phyloP scores from a whole-genome alignment of 805 yeast genomes.

The Nakazawaea wickerhamii region DNA sequence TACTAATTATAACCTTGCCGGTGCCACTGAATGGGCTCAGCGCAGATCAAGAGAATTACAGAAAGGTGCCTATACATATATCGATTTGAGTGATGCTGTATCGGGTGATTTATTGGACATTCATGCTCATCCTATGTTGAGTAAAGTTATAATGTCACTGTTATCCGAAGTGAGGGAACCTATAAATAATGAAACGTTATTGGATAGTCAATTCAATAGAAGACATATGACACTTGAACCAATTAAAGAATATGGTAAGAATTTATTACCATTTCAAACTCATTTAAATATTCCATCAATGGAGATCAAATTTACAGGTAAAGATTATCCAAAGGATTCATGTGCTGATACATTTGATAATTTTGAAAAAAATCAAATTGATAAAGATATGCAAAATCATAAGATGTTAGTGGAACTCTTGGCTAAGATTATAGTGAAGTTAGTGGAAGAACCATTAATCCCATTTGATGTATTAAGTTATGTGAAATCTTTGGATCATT shows the following conservation, averaged over 20 bases:
- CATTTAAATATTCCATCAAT: constrained; percentile 66
- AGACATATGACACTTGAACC: constrained; percentile 8
- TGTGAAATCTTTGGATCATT: constrained; percentile 37
- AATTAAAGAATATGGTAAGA: constrained; percentile 36
- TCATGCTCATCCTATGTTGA: constrained; percentile 61
- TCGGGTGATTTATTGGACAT: constrained; percentile 48
- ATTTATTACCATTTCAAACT: constrained; percentile 62
- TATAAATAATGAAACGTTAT: constrained; percentile 18
- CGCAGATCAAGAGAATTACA: constrained; percentile 44
- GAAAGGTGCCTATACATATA: constrained; percentile 59
- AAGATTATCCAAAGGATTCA: constrained; percentile 43
- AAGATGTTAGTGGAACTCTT: constrained; percentile 50
- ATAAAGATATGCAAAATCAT: constrained; percentile 52
- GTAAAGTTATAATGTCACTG: constrained; percentile 38
- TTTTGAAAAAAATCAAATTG: constrained; percentile 43
- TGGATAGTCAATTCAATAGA: constrained; percentile 15
- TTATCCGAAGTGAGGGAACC: constrained; percentile 27
- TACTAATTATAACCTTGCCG: constrained; percentile 73
- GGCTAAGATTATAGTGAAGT: constrained; percentile 45
- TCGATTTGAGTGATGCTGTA: constrained; percentile 68
- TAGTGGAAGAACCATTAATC: constrained; percentile 72
- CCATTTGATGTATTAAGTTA: constrained; percentile 57
- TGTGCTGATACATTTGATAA: constrained; percentile 62
- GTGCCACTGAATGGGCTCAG: constrained; percentile 76
- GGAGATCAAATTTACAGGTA: constrained; percentile 46